Base-by-base conservation (phyloP, 1,284 basidiomycete species). In the Malassezia obtusa region DNA sequence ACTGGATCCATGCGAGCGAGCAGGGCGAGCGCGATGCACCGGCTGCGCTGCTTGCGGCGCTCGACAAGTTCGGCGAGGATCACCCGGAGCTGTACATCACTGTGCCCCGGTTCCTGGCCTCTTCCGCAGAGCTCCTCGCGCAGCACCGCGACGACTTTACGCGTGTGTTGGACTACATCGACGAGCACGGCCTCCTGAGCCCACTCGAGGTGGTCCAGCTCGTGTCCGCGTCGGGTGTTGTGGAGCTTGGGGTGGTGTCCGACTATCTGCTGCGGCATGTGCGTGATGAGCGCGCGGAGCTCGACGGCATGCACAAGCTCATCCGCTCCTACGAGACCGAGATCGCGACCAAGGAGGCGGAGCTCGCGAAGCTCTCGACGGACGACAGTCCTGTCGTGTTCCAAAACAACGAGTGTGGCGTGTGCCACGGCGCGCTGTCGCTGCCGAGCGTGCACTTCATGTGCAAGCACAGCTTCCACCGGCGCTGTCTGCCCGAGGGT, bases 381-480 rank as follows among this genome's bases (percentile, higher is more conserved):
- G 78, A 82, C 1, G 80, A 81, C 14, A 80, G 83, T 48, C 87
- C 90, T 0, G 81, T 83, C 14, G 85, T 95, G 17, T 94, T 96
- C 78, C 90, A 95, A 67, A 86, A 91, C 62, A 90, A 89, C 4
- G 80, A 87, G 35, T 98, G 92, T 74, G 84, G 87, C 14, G 80
- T 83, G 4, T 96, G 94, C 73, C 80, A 83, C 15, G 87, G 84
- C 0, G 86, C 87, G 65, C 81, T 96, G 55, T 90, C 95, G 72
- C 80, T 95, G 17, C 92, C 92, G 0, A 86, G 83, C 54, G 81
- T 96, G 4, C 91, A 98, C 75, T 98, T 96, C 69, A 94, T 96
- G 91, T 98, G 91, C 76, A 85, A 86, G 68, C 92, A 98, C 75
- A 89, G 86, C 58, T 98, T 89, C 77, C 94, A 98, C 72, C 89